Conservation (phyloP, 306 rosid species). For the Malus asiatica region DNA sequence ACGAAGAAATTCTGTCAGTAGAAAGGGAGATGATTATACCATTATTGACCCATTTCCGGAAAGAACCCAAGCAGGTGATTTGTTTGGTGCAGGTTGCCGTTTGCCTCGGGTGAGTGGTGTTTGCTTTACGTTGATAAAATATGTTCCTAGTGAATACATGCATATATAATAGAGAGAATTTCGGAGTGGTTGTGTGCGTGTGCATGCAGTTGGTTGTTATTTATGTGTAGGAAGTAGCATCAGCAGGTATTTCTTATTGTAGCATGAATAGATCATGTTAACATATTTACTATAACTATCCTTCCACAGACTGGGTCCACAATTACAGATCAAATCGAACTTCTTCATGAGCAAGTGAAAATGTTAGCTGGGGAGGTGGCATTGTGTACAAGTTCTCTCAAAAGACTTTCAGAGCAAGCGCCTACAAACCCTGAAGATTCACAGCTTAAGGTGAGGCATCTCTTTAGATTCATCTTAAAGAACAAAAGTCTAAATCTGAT, state of each 20-base stretch:
- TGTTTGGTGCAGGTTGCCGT: conserved; percentile 49
- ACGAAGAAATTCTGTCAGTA: conserved; percentile 55
- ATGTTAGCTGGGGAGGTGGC: conserved; percentile 94
- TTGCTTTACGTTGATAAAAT: neutral
- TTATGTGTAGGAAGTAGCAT: neutral
- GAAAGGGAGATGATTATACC: conserved; percentile 48
- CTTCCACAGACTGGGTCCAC: conserved; percentile 68
- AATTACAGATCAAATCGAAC: conserved; percentile 82
- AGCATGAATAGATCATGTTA: neutral
- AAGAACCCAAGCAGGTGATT: conserved; percentile 81
- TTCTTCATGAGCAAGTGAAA: conserved; percentile 78
- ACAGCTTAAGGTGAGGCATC: conserved; percentile 51
- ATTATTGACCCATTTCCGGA: conserved; percentile 45
- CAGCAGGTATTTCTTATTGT: neutral
- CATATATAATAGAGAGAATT: neutral
- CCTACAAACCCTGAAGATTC: conserved; percentile 55
- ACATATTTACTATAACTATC: conserved; percentile 8
- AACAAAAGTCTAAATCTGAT: conserved; percentile 8
- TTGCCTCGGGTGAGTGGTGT: conserved; percentile 52
- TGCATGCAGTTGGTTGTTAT: neutral
- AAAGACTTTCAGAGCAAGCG: conserved; percentile 73
- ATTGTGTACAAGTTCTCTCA: conserved; percentile 69
- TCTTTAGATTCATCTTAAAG: neutral
- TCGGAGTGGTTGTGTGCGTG: neutral
- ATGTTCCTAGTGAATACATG: neutral